Conservation (phyloP, 2,329 filamentous ascomycete genomes). For the Pseudonectria foliicola region DNA sequence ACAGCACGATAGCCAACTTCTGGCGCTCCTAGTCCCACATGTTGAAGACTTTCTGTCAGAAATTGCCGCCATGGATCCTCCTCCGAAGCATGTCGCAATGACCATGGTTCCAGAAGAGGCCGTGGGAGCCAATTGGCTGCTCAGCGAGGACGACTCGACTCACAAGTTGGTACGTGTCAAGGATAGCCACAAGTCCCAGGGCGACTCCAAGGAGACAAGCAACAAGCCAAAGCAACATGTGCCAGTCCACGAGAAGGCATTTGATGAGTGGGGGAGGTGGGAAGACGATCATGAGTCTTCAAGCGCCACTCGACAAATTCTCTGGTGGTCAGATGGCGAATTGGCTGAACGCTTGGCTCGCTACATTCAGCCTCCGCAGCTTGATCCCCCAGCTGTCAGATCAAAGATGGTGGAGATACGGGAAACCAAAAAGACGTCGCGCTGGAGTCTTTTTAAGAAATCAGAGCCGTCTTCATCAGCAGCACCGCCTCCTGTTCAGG, state of each 20-base stretch:
- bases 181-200: constrained; percentile 8
- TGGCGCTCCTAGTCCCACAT: constrained; percentile 33
- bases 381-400: constrained; percentile 24
- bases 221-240: background rate
- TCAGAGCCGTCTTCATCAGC: constrained; percentile 9
- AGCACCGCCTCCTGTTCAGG: background rate
- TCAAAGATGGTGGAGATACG: constrained; percentile 24
- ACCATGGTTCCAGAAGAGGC: constrained; percentile 37
- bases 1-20: constrained; percentile 30
- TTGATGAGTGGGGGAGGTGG: constrained; percentile 42
- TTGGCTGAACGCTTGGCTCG: constrained; percentile 39
- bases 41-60: constrained; percentile 35
- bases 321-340: constrained; percentile 42
- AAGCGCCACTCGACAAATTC: constrained; percentile 6
- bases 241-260: constrained; percentile 19
- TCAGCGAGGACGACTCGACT: constrained; percentile 27
- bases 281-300: constrained; percentile 15
- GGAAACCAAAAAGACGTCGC: constrained; percentile 26
- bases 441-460: constrained; percentile 29
- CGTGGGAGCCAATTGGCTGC: constrained; percentile 29
- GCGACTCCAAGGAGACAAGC: constrained; percentile 9
- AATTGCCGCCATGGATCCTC: constrained; percentile 26
- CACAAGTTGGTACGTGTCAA: constrained; percentile 26
- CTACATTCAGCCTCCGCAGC: constrained; percentile 32
- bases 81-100: constrained; percentile 33